A percentile compares a stretch with the other conserved stretches of the same genome.
Evolutionary conservation across 345 rosid genomes (phyloP).

Genomic region (Aquilaria sinensis): DNA sequence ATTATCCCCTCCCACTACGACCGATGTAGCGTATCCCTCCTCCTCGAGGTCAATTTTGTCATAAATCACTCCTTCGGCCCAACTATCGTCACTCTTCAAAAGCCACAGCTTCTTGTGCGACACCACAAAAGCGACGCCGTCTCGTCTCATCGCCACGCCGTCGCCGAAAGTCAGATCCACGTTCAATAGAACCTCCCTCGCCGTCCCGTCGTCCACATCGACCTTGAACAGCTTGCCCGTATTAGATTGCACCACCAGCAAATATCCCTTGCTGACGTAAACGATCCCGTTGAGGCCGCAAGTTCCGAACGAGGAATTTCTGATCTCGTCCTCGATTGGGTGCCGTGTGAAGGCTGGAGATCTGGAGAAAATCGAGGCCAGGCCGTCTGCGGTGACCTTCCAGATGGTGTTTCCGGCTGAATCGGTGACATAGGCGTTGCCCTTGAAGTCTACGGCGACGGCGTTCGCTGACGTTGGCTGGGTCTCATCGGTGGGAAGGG

Average conservation of each 20-base stretch:
- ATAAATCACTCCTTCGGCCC: constrained; percentile 67
- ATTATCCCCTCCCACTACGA: constrained; percentile 44
- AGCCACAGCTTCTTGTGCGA: constrained; percentile 56
- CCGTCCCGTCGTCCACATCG: constrained; percentile 58
- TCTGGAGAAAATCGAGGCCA: constrained; percentile 60
- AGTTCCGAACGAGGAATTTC: constrained; percentile 26
- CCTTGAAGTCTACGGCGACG: constrained; percentile 61
- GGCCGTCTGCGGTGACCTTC: constrained; percentile 63
- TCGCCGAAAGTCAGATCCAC: constrained; percentile 49
- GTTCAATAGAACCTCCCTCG: constrained; percentile 44
- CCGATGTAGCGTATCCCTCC: constrained; percentile 55
- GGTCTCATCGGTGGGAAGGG: constrained; percentile 23
- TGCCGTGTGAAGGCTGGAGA: constrained; percentile 39
- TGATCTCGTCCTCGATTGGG: constrained; percentile 31
- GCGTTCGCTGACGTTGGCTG: constrained; percentile 43
- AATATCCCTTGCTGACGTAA: constrained; percentile 72
- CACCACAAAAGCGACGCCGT: constrained; percentile 65
- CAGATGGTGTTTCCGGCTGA: constrained; percentile 79
- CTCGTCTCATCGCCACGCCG: constrained; percentile 44
- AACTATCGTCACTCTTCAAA: constrained; percentile 62
- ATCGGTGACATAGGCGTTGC: constrained; percentile 86
- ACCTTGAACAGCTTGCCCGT: constrained; percentile 88
- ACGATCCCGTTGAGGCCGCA: constrained; percentile 74
- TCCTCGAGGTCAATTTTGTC: constrained; percentile 60
- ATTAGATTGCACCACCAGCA: constrained; percentile 72